A percentile compares a stretch with the other conserved stretches of the same genome.
Conservation (phyloP, 2,329 filamentous ascomycete species). For the Canariomyces notabilis region DNA sequence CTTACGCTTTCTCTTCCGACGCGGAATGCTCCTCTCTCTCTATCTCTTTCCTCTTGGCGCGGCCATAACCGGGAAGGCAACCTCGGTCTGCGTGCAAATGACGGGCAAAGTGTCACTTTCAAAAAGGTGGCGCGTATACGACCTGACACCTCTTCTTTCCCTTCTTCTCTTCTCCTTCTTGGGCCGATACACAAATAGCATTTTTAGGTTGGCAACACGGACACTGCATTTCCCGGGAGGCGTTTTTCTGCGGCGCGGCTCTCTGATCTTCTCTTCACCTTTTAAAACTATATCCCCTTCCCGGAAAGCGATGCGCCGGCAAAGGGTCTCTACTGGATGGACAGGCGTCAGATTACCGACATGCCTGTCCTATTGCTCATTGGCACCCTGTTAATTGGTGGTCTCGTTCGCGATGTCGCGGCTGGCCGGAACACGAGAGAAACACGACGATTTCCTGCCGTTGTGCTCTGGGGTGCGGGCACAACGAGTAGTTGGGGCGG, state of each 20-base stretch:
- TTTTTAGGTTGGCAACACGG: constrained; percentile 1
- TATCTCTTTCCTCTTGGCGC: too few species aligned
- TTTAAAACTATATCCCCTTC: not conserved
- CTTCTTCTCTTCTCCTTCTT: not conserved
- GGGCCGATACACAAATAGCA: constrained; percentile 3
- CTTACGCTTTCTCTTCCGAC: too few species aligned
- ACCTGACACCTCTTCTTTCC: constrained; percentile 7
- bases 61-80: too few species aligned
- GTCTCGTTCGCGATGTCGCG: not conserved
- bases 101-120: too few species aligned
- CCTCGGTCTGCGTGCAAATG: too few species aligned
- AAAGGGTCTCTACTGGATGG: not conserved
- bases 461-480: too few species aligned
- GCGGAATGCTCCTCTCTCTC: too few species aligned
- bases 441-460: too few species aligned
- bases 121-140: constrained; percentile 17
- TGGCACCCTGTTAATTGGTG: not conserved
- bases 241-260: not conserved
- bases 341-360: too few species aligned
- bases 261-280: not conserved
- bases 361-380: not conserved
- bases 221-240: constrained; percentile 2
- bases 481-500: too few species aligned
- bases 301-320: not conserved
- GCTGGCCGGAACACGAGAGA: not conserved